phyloP scores from a whole-genome alignment of 2,329 filamentous ascomycete genomes.

The Fusarium denticulatum region DNA sequence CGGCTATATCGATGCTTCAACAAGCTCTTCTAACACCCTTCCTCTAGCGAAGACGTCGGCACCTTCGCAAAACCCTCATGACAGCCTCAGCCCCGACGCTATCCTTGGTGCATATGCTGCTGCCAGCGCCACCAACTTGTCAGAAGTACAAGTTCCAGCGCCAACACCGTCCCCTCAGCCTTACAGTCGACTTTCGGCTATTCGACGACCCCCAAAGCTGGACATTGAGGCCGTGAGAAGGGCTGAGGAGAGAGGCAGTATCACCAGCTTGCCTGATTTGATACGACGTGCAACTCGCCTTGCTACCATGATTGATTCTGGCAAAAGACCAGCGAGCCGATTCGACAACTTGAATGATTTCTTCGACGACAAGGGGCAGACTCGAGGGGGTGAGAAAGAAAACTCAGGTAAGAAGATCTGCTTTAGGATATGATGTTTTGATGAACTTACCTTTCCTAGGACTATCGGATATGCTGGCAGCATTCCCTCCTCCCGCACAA shows the following conservation, averaged over 20 bases:
- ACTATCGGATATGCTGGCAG: conserved; percentile 72
- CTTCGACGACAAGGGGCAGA: conserved; percentile 55
- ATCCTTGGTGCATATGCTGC: conserved; percentile 63
- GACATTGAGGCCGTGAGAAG: conserved; percentile 85
- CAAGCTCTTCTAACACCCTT: conserved; percentile 58
- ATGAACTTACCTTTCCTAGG: conserved; percentile 62
- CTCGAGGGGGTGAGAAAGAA: conserved; percentile 52
- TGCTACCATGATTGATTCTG: conserved; percentile 87
- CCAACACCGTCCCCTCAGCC: conserved; percentile 44
- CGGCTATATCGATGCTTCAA: conserved; percentile 57
- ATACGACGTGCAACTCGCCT: conserved; percentile 88
- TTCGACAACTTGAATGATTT: conserved; percentile 65
- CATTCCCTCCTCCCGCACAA: conserved; percentile 70
- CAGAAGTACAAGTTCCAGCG: conserved; percentile 42
- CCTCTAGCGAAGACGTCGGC: conserved; percentile 40
- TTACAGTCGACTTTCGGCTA: conserved; percentile 62
- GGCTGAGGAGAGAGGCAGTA: conserved; percentile 84
- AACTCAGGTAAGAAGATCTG: conserved; percentile 47
- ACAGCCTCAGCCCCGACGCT: conserved; percentile 53
- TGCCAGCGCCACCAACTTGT: conserved; percentile 57
- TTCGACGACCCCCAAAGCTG: conserved; percentile 75
- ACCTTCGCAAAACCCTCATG: conserved; percentile 22
- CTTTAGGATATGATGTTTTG: conserved; percentile 45
- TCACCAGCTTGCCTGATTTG: conserved; percentile 91
- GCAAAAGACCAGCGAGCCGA: conserved; percentile 70